phyloP scores from a whole-genome alignment of 2,329 filamentous ascomycete genomes.

The Calonectria ilicicola region DNA sequence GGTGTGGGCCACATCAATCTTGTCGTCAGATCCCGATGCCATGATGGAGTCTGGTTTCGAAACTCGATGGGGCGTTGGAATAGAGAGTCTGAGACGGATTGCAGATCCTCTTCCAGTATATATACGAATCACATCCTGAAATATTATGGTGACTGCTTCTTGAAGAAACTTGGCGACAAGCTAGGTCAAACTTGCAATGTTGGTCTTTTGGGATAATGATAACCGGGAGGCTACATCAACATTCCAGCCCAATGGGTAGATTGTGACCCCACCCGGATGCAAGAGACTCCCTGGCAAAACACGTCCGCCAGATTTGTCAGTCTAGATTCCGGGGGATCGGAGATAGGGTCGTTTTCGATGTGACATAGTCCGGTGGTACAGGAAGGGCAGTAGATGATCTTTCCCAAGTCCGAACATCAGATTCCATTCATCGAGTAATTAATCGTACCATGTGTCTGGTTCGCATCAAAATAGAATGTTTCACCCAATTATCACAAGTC shows the following conservation, averaged over 20 bases:
- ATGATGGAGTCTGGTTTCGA: neutral
- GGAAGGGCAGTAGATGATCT: neutral
- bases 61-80: neutral
- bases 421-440: too few species aligned
- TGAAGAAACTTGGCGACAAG: neutral
- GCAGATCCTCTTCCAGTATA: neutral
- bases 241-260: neutral
- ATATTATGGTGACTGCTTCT: neutral
- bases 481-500: too few species aligned
- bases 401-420: neutral
- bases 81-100: neutral
- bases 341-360: neutral
- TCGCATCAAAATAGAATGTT: too few species aligned
- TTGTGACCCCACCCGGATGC: neutral
- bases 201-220: constrained; percentile 14
- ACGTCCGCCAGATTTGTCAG: constrained; percentile 8
- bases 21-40: constrained; percentile 4
- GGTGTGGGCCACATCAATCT: constrained; percentile 11
- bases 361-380: neutral
- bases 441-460: too few species aligned
- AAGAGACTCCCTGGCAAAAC: neutral
- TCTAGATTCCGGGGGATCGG: neutral
- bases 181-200: neutral
- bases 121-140: neutral
- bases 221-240: neutral